Conservation (phyloP, 139 green algal genomes). For the Helicosporidium sp. region DNA sequence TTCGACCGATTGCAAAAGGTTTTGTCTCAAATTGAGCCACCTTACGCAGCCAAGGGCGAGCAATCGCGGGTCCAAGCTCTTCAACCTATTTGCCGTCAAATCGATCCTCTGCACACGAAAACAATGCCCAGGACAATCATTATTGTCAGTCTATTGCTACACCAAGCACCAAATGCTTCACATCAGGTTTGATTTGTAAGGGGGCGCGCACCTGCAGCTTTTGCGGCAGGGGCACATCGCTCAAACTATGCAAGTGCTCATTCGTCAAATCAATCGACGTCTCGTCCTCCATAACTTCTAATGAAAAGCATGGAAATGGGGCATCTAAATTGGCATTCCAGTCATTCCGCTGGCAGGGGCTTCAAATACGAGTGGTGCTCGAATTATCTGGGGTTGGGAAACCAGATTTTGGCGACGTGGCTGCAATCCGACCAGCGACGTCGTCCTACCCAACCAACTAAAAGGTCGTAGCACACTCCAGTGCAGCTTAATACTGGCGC, state of each 20-base stretch:
- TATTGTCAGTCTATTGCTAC: background rate
- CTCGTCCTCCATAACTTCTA: background rate
- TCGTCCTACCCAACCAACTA: too few relatives aligned
- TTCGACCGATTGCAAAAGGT: constrained; percentile 37
- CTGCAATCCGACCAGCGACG: too few relatives aligned
- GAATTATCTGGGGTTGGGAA: too few relatives aligned
- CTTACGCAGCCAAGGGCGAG: constrained; percentile 44
- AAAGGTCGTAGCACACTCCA: too few relatives aligned
- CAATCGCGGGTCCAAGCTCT: constrained; percentile 39
- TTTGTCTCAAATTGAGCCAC: constrained; percentile 61
- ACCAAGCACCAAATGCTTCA: too few relatives aligned
- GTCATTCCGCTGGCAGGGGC: too few relatives aligned
- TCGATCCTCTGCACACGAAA: constrained; percentile 57
- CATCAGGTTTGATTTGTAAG: background rate
- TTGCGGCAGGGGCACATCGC: constrained; percentile 20
- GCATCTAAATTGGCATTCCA: too few relatives aligned
- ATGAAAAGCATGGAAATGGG: too few relatives aligned
- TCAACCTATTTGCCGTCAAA: constrained; percentile 62
- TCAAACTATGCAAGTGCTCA: constrained; percentile 35
- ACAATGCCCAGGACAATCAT: too few relatives aligned
- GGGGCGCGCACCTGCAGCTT: constrained; percentile 22
- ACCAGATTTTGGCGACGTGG: too few relatives aligned
- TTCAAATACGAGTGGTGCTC: too few relatives aligned
- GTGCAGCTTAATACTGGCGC: too few relatives aligned
- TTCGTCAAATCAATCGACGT: constrained; percentile 46